A percentile compares a stretch with the other conserved stretches of the same genome.
Evolutionary conservation across 164 flowering plant species (phyloP).

Genomic region (Piper longum): DNA sequence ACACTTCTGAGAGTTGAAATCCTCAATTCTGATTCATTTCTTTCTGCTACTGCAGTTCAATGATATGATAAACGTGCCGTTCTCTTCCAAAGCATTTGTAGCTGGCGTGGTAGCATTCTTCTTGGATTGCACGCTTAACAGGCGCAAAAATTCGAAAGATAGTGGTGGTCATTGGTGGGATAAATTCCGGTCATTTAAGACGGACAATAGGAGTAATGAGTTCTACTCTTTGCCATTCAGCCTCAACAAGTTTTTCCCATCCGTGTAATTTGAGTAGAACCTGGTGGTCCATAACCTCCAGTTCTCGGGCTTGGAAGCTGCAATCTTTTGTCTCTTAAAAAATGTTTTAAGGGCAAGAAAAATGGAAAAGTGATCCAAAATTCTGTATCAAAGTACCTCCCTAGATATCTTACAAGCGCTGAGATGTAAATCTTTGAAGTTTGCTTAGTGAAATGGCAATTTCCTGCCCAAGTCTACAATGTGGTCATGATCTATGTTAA

Average conservation of each 20-base stretch:
- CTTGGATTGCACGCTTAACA: slow-evolving; percentile 63
- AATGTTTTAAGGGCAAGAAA: too few species aligned
- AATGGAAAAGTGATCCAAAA: too few species aligned
- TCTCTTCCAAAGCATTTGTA: slow-evolving; percentile 81
- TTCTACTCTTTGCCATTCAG: slow-evolving; percentile 88
- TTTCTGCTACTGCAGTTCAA: slow-evolving; percentile 57
- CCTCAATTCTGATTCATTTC: neutral
- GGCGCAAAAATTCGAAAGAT: slow-evolving; percentile 53
- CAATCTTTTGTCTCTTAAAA: too few species aligned
- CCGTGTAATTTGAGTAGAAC: slow-evolving; percentile 33
- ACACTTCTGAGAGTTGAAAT: too few species aligned
- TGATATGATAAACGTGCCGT: slow-evolving; percentile 75
- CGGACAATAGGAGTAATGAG: slow-evolving; percentile 76
- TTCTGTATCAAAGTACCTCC: too few species aligned
- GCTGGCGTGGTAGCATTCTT: slow-evolving; percentile 65
- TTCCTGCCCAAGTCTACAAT: too few species aligned
- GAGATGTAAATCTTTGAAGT: too few species aligned
- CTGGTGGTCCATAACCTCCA: too few species aligned
- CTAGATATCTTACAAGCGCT: too few species aligned
- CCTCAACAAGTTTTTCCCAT: slow-evolving; percentile 91
- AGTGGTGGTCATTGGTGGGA: slow-evolving; percentile 96
- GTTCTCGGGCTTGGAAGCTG: too few species aligned
- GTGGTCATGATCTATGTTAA: too few species aligned
- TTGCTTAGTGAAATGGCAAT: too few species aligned
- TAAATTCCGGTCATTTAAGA: slow-evolving; percentile 66